Evolutionary conservation across 2,329 filamentous ascomycete genomes (phyloP), one percentile per base, ranked within the genome.

Genomic region (Cytospora mali): DNA sequence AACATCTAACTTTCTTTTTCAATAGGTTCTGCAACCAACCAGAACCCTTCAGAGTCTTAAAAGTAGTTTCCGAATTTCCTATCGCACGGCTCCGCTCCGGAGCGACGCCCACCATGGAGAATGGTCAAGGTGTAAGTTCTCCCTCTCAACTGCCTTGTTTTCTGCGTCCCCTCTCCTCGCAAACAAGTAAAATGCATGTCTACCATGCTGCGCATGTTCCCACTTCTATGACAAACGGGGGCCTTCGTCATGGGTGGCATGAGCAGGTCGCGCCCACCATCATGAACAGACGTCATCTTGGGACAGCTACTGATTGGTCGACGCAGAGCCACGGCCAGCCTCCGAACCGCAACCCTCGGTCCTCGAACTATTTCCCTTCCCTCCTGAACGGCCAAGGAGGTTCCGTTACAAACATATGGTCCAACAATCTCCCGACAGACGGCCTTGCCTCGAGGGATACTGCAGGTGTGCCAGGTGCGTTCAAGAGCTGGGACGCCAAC

Each of bases 81-180:
- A 29, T 25, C 57, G 28, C 56, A 56, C 46, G 51, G 56, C 64
- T 61, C 64, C 57, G 57, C 61, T 63, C 57, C 55, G 61, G 52
- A 54, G 29, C 57, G 53, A 57, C 31, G 61, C 61, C 61, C 64
- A 51, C 56, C 61, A 65, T 65, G 64, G 64, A 65, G 33, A 65
- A 35, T 56, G 49, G 39, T 28, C 58, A 60, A 60, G 13, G 35
- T 54, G 64, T 65, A 56, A 63, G 64, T 63, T 27, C 39, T 60
- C n/a, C 53, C 21, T 54, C 50, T 28, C 21, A 46, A 29, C 64
- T 51, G 42, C 42, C 42, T 23, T 46, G 50, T 9, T 29, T 51
- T 27, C 51, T 21, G 28, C n/a, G 53, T 48, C 21, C 21, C n/a
- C 35, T 13, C 23, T 29, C n/a, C n/a, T 28, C 14, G 23, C 42